These are phyloP conservation scores for Cadophora sp. DNA, from an alignment of 2,329 filamentous ascomycete genomes.

Conservation along the genomic window DNA sequence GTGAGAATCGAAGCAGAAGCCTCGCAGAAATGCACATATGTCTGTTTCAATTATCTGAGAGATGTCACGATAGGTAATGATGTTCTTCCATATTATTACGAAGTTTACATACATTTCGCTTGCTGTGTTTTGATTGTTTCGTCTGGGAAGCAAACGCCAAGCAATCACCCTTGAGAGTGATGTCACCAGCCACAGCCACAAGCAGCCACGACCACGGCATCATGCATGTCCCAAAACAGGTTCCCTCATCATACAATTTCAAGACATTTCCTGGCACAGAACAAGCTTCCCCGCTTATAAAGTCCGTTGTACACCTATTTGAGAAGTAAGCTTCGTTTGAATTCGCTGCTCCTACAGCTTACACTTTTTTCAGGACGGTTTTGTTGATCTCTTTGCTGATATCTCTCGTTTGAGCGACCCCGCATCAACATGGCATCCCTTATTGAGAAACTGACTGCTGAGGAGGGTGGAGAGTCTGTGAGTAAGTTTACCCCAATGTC, in stretches of 20 bases:
- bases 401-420: not conserved
- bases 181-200: not conserved
- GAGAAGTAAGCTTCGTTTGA: not conserved
- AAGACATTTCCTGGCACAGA: not conserved
- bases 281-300: not conserved
- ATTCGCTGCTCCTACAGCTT: not conserved
- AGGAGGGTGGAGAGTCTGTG: conserved; percentile 24
- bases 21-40: no score
- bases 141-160: not conserved
- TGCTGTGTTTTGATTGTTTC: not conserved
- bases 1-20: no score
- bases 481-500: conserved; percentile 10
- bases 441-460: conserved; percentile 27
- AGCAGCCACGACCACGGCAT: not conserved
- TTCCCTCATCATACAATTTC: not conserved
- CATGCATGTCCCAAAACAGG: not conserved
- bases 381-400: not conserved
- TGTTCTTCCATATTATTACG: no score
- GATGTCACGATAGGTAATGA: no score
- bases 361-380: not conserved
- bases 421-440: conserved; percentile 23
- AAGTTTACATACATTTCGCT: no score
- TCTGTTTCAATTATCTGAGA: no score
- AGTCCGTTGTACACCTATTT: not conserved
- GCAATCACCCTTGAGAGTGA: not conserved